These are phyloP conservation scores for Trametes versicolor DNA, from an alignment of 1,284 basidiomycete genomes.

Conservation along the genomic window DNA sequence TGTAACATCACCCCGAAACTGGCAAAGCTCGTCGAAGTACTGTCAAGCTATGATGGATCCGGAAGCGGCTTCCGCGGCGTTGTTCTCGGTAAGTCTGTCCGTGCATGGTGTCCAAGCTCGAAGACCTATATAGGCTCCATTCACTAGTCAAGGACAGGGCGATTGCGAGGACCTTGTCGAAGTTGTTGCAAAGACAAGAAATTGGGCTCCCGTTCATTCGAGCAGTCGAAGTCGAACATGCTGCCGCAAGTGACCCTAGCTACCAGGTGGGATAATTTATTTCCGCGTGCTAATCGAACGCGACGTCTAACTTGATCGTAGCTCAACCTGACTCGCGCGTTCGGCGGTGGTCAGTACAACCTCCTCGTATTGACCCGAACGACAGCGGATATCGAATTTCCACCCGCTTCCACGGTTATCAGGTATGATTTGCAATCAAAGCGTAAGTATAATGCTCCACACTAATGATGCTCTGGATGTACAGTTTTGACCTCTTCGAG, in stretches of 20 bases:
- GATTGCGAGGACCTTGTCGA: conserved; percentile 57
- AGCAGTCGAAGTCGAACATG: conserved; percentile 37
- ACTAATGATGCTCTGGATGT: conserved; percentile 14
- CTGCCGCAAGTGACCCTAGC: conserved; percentile 48
- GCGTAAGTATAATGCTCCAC: not conserved
- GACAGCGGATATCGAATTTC: conserved; percentile 65
- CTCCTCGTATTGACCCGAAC: conserved; percentile 67
- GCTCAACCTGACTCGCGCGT: conserved; percentile 56
- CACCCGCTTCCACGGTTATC: conserved; percentile 63
- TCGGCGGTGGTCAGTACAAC: conserved; percentile 65
- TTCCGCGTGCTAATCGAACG: not conserved
- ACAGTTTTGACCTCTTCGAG: conserved; percentile 63
- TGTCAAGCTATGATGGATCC: conserved; percentile 61
- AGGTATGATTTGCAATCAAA: conserved; percentile 52
- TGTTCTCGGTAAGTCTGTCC: conserved; percentile 61
- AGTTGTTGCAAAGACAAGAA: conserved; percentile 49
- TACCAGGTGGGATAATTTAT: conserved; percentile 49
- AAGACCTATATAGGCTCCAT: not conserved
- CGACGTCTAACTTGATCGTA: conserved; percentile 47
- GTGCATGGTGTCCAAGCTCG: not conserved
- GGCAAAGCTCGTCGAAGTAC: conserved; percentile 61
- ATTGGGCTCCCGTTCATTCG: conserved; percentile 40
- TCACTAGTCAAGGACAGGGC: conserved; percentile 54
- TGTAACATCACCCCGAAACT: conserved; percentile 77
- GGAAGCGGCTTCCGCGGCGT: conserved; percentile 69